Conservation (phyloP, 129 eudicot genomes). For the Chrysanthemum makinoi region DNA sequence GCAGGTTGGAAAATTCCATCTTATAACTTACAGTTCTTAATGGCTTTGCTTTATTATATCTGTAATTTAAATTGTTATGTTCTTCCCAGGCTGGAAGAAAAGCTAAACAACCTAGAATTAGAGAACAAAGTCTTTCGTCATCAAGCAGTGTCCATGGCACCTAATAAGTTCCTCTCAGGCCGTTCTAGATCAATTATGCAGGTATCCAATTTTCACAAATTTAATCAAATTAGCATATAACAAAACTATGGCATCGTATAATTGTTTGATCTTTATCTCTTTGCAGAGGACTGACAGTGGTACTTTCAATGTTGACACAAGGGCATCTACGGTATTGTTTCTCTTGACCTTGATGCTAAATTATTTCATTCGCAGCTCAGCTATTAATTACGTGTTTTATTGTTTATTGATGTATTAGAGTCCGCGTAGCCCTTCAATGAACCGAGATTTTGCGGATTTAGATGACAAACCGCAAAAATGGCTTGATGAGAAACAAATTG, state of each 20-base stretch:
- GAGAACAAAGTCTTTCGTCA: conserved; percentile 98
- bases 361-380: conserved; percentile 5
- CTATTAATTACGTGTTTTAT: conserved; percentile 15
- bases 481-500: conserved; percentile 93
- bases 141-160: conserved; percentile 95
- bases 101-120: conserved; percentile 75
- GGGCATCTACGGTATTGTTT: conserved; percentile 50
- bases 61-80: neutral
- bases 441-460: conserved; percentile 52
- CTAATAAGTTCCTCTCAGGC: conserved; percentile 83
- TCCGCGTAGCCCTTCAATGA: conserved; percentile 64
- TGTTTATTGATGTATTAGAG: conserved; percentile 45
- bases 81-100: conserved; percentile 74
- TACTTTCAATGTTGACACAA: conserved; percentile 50
- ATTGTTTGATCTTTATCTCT: conserved; percentile 21
- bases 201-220: conserved; percentile 38
- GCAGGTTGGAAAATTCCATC: conserved; percentile 42
- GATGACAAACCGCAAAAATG: conserved; percentile 94
- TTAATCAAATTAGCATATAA: neutral
- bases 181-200: conserved; percentile 84
- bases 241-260: neutral
- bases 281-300: conserved; percentile 87
- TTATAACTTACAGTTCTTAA: conserved; percentile 10
- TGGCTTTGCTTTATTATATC: neutral
- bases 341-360: neutral